Evolutionary conservation across 345 rosid species (phyloP).

Genomic region (Eucalyptus albens): DNA sequence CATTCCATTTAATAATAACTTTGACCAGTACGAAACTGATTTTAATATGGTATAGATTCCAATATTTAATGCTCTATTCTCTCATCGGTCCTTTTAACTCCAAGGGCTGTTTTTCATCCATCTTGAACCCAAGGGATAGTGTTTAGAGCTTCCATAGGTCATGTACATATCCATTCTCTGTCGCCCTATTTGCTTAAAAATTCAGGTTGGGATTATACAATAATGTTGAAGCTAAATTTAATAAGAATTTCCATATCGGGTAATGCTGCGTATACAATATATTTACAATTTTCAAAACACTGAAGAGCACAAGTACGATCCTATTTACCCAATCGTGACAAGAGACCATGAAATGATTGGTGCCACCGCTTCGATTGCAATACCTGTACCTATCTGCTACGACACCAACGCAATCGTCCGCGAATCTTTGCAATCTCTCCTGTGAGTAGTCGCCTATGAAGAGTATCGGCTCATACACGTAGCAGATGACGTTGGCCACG

Average conservation of each 20-base stretch:
- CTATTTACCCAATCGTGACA: conserved; percentile 4
- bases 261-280: neutral
- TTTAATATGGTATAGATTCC: neutral
- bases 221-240: neutral
- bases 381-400: conserved; percentile 14
- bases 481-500: conserved; percentile 5
- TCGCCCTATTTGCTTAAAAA: no score
- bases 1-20: neutral
- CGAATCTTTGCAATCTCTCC: neutral
- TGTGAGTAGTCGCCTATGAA: conserved; percentile 11
- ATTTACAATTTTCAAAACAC: neutral
- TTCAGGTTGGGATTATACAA: no score
- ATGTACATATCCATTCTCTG: no score
- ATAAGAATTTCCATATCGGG: neutral
- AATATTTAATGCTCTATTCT: neutral
- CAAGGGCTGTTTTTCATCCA: neutral
- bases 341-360: conserved; percentile 38
- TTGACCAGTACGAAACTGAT: neutral
- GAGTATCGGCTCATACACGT: conserved; percentile 21
- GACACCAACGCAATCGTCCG: neutral
- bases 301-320: neutral
- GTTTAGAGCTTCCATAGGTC: neutral
- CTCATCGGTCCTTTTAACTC: neutral
- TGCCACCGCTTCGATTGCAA: conserved; percentile 48
- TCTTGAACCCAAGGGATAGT: neutral